Percentiles rank a stretch among this genome's conserved stretches.
Conservation (phyloP, 768 basidiomycete genomes). For the Leccinum rimulosum region DNA sequence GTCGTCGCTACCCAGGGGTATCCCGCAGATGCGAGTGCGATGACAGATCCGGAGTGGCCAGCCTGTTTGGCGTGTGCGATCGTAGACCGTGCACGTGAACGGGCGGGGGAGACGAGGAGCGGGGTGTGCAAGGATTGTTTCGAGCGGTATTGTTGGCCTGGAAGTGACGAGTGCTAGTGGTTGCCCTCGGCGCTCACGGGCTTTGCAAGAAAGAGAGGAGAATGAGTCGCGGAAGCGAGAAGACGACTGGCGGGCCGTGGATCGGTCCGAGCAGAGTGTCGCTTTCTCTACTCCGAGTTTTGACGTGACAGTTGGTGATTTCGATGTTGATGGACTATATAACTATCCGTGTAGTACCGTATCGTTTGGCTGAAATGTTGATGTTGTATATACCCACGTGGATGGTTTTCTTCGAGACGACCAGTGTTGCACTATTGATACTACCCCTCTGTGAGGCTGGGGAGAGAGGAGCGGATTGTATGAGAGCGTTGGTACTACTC, state of each 20-base stretch:
- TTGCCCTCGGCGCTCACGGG: not conserved
- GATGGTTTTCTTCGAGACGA: not conserved
- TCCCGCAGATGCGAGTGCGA: conserved; percentile 21
- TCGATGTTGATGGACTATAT: not conserved
- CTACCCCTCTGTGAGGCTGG: no score
- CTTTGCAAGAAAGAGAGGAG: not conserved
- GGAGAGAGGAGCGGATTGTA: no score
- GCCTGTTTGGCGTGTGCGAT: conserved; percentile 52
- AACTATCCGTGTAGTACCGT: not conserved
- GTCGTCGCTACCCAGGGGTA: conserved; percentile 44
- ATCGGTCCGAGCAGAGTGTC: not conserved
- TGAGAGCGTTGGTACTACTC: no score
- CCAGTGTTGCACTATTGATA: not conserved
- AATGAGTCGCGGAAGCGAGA: not conserved
- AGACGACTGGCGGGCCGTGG: not conserved
- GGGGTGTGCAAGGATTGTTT: conserved; percentile 34
- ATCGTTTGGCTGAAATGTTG: no score
- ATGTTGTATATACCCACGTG: not conserved
- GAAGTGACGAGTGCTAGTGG: not conserved
- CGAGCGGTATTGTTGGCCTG: conserved; percentile 32
- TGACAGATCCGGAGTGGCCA: conserved; percentile 42
- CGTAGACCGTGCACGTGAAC: conserved; percentile 42
- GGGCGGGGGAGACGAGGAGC: conserved; percentile 24
- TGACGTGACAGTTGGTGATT: not conserved
- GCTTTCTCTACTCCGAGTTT: not conserved